A percentile compares a stretch with the other conserved stretches of the same genome.
phyloP scores from a whole-genome alignment of 768 basidiomycete species.

The Naganishia kalamii region DNA sequence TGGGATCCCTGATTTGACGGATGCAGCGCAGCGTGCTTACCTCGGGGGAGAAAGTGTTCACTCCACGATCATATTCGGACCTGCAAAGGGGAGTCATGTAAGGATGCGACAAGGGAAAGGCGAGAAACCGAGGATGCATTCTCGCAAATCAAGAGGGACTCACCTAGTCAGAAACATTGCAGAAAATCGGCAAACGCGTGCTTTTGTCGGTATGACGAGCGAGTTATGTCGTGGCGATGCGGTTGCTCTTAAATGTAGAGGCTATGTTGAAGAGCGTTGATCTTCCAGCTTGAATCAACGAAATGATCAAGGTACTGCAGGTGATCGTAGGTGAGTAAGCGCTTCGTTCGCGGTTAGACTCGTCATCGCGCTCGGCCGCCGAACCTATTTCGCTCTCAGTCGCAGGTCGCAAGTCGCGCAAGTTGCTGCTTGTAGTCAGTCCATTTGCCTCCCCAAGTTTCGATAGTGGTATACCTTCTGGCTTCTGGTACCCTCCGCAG shows the following conservation, averaged over 20 bases:
- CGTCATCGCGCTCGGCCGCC: slow-evolving; percentile 12
- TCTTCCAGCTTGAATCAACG: neutral
- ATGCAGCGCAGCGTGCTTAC: slow-evolving; percentile 21
- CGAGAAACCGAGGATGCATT: neutral
- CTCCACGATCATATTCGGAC: slow-evolving; percentile 69
- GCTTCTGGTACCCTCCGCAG: too few species aligned
- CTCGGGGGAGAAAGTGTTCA: slow-evolving; percentile 95
- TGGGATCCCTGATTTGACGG: neutral
- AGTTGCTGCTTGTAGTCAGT: too few species aligned
- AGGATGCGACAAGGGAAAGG: neutral
- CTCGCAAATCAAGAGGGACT: neutral
- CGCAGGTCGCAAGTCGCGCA: too few species aligned
- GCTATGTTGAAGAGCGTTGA: neutral
- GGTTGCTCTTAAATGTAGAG: neutral
- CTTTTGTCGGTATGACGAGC: neutral
- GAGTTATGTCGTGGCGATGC: neutral
- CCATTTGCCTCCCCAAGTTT: too few species aligned
- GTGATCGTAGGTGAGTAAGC: neutral
- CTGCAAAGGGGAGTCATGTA: slow-evolving; percentile 19
- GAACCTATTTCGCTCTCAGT: neutral
- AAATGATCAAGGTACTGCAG: neutral
- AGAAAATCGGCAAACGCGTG: neutral
- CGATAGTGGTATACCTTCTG: too few species aligned
- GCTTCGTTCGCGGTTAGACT: slow-evolving; percentile 11
- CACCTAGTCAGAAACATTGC: slow-evolving; percentile 8